These are phyloP conservation scores for Bidens hawaiensis DNA, from an alignment of 140 eudicot species.

Conservation along the genomic window DNA sequence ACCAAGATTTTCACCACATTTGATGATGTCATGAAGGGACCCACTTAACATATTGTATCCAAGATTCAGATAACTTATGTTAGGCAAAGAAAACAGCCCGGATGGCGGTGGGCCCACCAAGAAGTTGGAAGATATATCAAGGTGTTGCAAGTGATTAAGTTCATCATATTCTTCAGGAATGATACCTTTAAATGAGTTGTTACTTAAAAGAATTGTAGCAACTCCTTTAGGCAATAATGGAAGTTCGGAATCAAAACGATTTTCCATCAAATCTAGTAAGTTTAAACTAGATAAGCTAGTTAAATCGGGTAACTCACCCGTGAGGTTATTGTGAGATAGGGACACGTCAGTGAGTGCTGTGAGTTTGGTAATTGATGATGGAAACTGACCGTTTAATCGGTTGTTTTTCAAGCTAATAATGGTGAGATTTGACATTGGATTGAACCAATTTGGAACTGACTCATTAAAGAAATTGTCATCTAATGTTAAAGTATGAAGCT, in stretches of 20 bases:
- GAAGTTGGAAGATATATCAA: conserved; percentile 64
- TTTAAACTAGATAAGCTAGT: conserved; percentile 44
- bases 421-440: conserved; percentile 62
- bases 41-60: conserved; percentile 77
- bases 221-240: conserved; percentile 70
- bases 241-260: conserved; percentile 53
- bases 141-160: conserved; percentile 63
- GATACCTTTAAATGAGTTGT: conserved; percentile 58
- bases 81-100: conserved; percentile 59
- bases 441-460: conserved; percentile 72
- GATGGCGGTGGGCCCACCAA: conserved; percentile 54
- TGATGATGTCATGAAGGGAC: conserved; percentile 48
- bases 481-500: conserved; percentile 63
- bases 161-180: conserved; percentile 52
- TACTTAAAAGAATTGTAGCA: conserved; percentile 65
- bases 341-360: conserved; percentile 48
- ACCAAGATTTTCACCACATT: conserved; percentile 76
- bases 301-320: conserved; percentile 76
- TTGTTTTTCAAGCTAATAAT: conserved; percentile 74
- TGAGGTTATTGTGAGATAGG: conserved; percentile 59
- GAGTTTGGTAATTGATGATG: conserved; percentile 50
- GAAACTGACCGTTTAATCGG: conserved; percentile 62
- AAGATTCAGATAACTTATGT: conserved; percentile 73
- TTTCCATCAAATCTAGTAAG: conserved; percentile 72
- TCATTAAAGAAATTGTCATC: conserved; percentile 85